Evolutionary conservation across 2,329 filamentous ascomycete species (phyloP), one percentile per base, ranked within the genome.

Genomic region (Pseudogymnoascus destructans): DNA sequence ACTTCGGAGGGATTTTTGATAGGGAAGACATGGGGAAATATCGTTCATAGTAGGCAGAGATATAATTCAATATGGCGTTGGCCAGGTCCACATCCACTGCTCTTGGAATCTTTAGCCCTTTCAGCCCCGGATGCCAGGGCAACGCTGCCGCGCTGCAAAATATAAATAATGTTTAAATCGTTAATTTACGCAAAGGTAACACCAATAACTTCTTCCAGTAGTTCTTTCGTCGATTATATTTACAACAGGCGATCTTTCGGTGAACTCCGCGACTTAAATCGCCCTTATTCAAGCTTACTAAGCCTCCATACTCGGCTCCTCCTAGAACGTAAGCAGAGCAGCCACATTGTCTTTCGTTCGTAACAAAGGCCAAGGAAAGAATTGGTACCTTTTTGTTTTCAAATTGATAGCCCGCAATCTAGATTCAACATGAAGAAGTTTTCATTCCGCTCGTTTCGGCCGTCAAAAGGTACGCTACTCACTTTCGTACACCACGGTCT

Each of bases 361-460:
- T 30, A 25, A 52, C n/a, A 52, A 27, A 52, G 5, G 3, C n/a
- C 3, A 52, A 27, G 23, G 15, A 52, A 17, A 6, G 5, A 30
- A 9, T 13, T 30, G 46, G 46, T 15, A 5, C 15, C 5, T 10
- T 52, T 32, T 30, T 52, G 15, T 13, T 30, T 15, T 52, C 9
- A 10, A 52, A 52, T 19, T 32, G 15, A 13, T 52, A 30, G 25
- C 5, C 25, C 15, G n/a, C 46, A 13, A 19, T 30, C 4, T 52
- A 30, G 10, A 30, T 5, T 52, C 46, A 52, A 52, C 17, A 52
- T 52, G 46, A 52, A 52, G 46, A 52, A 52, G 46, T 52, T 52
- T 19, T 52, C 25, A 30, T 52, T 52, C 46, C 46, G 46, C 23
- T 30, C 46, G 46, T 52, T 52, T 15, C 46, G 46, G 25, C 46